Evolutionary conservation across 192 early-diverging fungal genomes (phyloP), one percentile per base, ranked within the genome.

Genomic region (Entomortierella chlamydospora): DNA sequence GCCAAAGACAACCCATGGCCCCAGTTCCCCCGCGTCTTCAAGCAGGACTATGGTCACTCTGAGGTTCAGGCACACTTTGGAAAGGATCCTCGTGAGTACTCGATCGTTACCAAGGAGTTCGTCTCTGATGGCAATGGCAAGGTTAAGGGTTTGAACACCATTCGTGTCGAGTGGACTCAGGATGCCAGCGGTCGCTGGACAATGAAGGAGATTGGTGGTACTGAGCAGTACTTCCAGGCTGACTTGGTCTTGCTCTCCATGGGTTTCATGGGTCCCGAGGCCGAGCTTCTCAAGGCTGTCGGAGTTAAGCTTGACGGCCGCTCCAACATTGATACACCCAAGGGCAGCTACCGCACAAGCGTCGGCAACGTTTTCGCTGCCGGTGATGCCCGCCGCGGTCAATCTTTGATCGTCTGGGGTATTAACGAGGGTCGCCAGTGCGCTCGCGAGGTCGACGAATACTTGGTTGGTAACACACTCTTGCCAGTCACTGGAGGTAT

Each of bases 391-490:
- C 92, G 98, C 52, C 90, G 98, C 25, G 98, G 98, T 15, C 96
- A 97, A 88, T 91, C 89, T 34, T 83, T 99, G 57, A 95, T 99
- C 73, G 98, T 99, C 37, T 97, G 95, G 95, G 98, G 94, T 76
- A 98, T 99, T 83, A 97, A 97, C 82, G 98, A 99, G 83, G 98
- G 98, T 54, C 90, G 98, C 51, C 91, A 96, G 86, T 92, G 93
- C 54, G 98, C 98, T 12, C 88, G 97, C 37, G 95, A 98, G 81
- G 88, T 98, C 29, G 98, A 99, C 74, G 69, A 91, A 63, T 90
- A 84, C 81, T 80, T 99, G 73, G 89, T 89, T 81, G 93, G 92
- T 62, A 87, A 87, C 70, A 97, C 95, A 26, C 83, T 90, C 18
- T 71, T 99, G 79, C 96, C 96, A 7, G 92, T 96, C 18, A 84